Conservation (phyloP, 31 red algal genomes). For the Porphyra umbilicalis region DNA sequence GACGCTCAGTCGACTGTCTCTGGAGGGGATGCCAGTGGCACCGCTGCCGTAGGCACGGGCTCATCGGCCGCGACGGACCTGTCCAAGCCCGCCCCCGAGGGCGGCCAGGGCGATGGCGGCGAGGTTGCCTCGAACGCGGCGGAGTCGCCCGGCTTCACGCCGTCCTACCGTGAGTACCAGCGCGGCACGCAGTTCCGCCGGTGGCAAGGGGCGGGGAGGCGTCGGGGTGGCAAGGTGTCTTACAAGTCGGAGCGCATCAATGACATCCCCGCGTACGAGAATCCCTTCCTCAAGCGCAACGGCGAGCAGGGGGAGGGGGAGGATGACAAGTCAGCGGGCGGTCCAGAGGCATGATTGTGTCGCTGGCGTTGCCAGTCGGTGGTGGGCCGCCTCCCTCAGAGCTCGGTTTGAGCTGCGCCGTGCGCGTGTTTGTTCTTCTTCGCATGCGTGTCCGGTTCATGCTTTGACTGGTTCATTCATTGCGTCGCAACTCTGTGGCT, state of each 20-base stretch:
- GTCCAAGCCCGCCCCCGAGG: neutral
- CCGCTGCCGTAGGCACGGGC: too few species aligned
- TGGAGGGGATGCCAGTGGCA: too few species aligned
- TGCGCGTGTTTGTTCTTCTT: too few species aligned
- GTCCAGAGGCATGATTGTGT: too few species aligned
- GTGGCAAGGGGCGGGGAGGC: neutral
- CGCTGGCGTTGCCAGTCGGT: too few species aligned
- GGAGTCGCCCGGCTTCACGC: neutral
- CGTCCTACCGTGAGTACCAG: neutral
- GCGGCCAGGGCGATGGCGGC: neutral
- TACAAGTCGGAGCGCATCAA: neutral
- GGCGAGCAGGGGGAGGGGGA: neutral
- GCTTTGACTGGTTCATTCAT: too few species aligned
- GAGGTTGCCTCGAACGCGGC: neutral
- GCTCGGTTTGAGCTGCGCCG: neutral
- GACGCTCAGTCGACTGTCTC: too few species aligned
- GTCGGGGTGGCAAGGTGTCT: neutral
- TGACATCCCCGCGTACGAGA: neutral
- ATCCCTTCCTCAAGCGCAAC: neutral
- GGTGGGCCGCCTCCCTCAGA: too few species aligned
- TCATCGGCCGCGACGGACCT: neutral
- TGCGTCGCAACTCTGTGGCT: too few species aligned
- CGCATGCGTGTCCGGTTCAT: too few species aligned
- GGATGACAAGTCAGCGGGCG: too few species aligned
- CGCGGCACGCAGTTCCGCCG: neutral